Evolutionary conservation across 2,329 filamentous ascomycete genomes (phyloP), one percentile per base, ranked within the genome.

Genomic region (Fusarium setosum): DNA sequence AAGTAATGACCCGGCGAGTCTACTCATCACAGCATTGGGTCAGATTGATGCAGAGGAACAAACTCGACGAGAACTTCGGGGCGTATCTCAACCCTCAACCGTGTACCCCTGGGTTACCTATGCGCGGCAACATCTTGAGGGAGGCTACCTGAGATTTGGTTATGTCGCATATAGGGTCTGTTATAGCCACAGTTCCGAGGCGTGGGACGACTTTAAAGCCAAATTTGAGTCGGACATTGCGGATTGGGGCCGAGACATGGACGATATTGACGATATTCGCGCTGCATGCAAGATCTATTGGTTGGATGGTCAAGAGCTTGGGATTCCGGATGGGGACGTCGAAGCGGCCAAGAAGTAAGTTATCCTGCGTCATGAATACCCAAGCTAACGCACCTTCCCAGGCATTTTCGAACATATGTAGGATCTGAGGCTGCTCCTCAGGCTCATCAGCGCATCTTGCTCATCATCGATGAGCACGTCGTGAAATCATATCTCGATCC

Each of bases 401-500:
- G 66, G 4, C 56, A 69, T 35, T 69, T 69, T 3, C 5, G 29
- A 2, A 42, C 24, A 4, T 4, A 60, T 1, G 18, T 18, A 2
- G 20, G 50, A 21, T 37, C 56, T 20, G 40, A 45, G 3, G 26
- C 34, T 4, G 50, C 40, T 15, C 49, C 54, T 6, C 35, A 52
- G 10, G 29, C 59, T 4, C 41, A 45, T 1, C 15, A 48, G 2
- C 29, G 8, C 0, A 47, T 64, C 1, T 66, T 75, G 11, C 45
- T 75, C 5, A 60, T 41, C 2, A 68, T 72, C 3, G 74, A 75
- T 13, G 56, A 73, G 31, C 57, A 57, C 6, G 59, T 62, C 9
- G 65, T 75, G 4, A 57, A 71, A 8, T 75, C 73, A 2, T 75
- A 73, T 31, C 32, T 66, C 2, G 52, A 65, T 3, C 59, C 70